phyloP scores from a whole-genome alignment of 805 yeast genomes.

The Kockiozyma suomiensis region DNA sequence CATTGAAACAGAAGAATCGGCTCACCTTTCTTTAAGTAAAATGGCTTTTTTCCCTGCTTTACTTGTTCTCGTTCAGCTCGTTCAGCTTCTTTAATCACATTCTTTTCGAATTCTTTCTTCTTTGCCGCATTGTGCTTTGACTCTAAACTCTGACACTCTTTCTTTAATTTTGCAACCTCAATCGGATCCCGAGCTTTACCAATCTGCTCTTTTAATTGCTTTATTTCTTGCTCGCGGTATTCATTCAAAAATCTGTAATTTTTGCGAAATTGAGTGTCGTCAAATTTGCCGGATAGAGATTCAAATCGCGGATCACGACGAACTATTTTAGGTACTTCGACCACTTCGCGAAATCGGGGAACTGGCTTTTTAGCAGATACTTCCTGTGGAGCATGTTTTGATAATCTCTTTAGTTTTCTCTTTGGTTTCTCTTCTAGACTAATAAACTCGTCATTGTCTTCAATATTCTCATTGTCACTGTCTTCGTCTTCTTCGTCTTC shows the following conservation, averaged over 20 bases:
- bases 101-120: constrained; percentile 72
- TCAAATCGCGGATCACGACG: constrained; percentile 84
- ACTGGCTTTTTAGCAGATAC: constrained; percentile 73
- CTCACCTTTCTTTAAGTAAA: constrained; percentile 40
- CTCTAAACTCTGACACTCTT: constrained; percentile 47
- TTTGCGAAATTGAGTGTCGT: constrained; percentile 63
- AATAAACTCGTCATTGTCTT: constrained; percentile 4
- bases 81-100: constrained; percentile 65
- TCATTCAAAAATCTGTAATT: constrained; percentile 86
- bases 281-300: constrained; percentile 83
- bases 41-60: constrained; percentile 73
- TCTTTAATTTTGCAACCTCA: constrained; percentile 43
- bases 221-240: constrained; percentile 77
- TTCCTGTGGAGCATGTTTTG: constrained; percentile 89
- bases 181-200: constrained; percentile 50
- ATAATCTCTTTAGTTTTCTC: constrained; percentile 29
- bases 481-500: neutral
- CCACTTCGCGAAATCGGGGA: constrained; percentile 69
- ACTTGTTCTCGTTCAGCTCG: constrained; percentile 81
- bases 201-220: constrained; percentile 44
- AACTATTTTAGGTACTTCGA: constrained; percentile 43
- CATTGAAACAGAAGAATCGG: no score
- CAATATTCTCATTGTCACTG: neutral
- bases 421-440: constrained; percentile 4
- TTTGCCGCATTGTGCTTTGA: constrained; percentile 63